Percentiles rank a stretch among this genome's conserved stretches.
phyloP scores from a whole-genome alignment of 108 stramenopile species.

The Skeletonema grethae region DNA sequence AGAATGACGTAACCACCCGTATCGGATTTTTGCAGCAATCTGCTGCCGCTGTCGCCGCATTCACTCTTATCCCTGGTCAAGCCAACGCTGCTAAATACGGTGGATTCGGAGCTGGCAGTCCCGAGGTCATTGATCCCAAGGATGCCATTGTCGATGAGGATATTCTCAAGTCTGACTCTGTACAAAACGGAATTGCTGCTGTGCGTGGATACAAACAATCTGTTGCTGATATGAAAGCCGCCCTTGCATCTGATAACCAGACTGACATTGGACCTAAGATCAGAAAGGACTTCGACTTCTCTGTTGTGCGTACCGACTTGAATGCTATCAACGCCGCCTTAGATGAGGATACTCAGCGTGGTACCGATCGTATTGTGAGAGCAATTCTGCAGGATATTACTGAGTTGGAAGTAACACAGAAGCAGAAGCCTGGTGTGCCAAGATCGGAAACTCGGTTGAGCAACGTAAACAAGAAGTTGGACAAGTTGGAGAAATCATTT shows the following conservation, averaged over 20 bases:
- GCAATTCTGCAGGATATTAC: constrained; percentile 90
- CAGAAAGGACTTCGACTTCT: constrained; percentile 81
- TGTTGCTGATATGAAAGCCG: constrained; percentile 63
- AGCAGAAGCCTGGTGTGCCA: constrained; percentile 85
- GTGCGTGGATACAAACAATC: constrained; percentile 56
- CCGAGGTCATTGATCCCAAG: constrained; percentile 78
- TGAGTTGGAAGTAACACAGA: constrained; percentile 79
- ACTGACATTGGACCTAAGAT: constrained; percentile 76
- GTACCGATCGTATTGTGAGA: constrained; percentile 91
- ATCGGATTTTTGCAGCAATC: constrained; percentile 64
- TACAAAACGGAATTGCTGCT: constrained; percentile 65
- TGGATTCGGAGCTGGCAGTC: constrained; percentile 68
- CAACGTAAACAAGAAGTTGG: constrained; percentile 77
- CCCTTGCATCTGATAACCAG: constrained; percentile 62
- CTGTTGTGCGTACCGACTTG: constrained; percentile 66
- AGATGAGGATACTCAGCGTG: constrained; percentile 93
- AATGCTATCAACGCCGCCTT: constrained; percentile 88
- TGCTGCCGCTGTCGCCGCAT: constrained; percentile 39
- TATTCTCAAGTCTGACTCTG: constrained; percentile 61
- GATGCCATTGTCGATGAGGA: constrained; percentile 77
- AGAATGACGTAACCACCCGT: constrained; percentile 44
- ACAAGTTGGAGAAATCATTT: constrained; percentile 84
- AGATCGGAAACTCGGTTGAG: constrained; percentile 78
- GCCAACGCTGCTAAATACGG: constrained; percentile 86
- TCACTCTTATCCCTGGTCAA: constrained; percentile 50